Conservation (phyloP, 106 monocot genomes). For the Amphibolis antarctica region DNA sequence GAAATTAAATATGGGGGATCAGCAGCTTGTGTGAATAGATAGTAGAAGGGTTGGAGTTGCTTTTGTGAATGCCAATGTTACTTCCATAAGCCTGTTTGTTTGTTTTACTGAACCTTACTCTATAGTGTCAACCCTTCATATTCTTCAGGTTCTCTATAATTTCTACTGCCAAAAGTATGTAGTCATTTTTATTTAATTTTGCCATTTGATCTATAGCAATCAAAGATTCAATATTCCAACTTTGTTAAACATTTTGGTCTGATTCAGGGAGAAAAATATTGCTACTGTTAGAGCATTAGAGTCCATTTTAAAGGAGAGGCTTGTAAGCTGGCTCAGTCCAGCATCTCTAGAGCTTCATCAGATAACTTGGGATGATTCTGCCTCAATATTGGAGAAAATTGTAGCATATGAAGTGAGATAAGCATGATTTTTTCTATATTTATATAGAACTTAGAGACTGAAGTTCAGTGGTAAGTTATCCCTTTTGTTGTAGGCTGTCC, state of each 20-base stretch:
- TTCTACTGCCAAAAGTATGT: not conserved
- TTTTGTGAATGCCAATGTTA: no score
- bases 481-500: slow-evolving; percentile 52
- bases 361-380: slow-evolving; percentile 89
- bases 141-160: no score
- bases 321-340: slow-evolving; percentile 80
- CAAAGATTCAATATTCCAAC: not conserved
- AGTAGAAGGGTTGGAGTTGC: no score
- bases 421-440: not conserved
- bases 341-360: slow-evolving; percentile 77
- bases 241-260: not conserved
- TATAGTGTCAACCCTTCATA: no score
- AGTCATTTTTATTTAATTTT: not conserved
- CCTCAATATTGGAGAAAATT: slow-evolving; percentile 83
- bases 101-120: no score
- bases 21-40: no score
- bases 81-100: no score
- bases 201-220: not conserved
- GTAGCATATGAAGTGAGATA: slow-evolving; percentile 69
- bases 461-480: not conserved
- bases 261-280: slow-evolving; percentile 45
- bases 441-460: not conserved
- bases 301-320: slow-evolving; percentile 64
- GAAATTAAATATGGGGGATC: no score
- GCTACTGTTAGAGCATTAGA: slow-evolving; percentile 59